Percentiles rank a stretch among this genome's conserved stretches.
Evolutionary conservation across 805 yeast genomes (phyloP).

Genomic region (Ogataea salicorniae): DNA sequence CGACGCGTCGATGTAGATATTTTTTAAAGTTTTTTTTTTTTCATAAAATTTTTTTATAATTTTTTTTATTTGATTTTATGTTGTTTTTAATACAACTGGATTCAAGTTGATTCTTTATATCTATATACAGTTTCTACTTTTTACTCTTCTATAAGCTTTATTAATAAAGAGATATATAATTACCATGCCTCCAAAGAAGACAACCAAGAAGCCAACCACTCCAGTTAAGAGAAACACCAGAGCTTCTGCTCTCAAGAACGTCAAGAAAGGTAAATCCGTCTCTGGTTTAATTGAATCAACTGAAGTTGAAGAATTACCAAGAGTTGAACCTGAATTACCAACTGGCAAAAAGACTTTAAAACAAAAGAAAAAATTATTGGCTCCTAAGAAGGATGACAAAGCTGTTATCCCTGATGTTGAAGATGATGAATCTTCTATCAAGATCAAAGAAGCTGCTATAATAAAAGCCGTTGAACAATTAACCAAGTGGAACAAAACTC

Average conservation of each 20-base stretch:
- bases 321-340: not conserved
- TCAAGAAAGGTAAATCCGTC: constrained; percentile 15
- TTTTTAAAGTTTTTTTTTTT: too few species aligned
- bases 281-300: constrained; percentile 4
- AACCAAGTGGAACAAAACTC: constrained; percentile 46
- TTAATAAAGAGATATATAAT: not conserved
- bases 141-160: not conserved
- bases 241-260: constrained; percentile 13
- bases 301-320: not conserved
- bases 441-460: constrained; percentile 24
- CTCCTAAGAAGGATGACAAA: constrained; percentile 4
- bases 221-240: constrained; percentile 3
- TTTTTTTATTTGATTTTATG: too few species aligned
- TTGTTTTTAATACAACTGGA: too few species aligned
- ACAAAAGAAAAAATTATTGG: not conserved
- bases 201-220: constrained; percentile 11
- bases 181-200: constrained; percentile 20
- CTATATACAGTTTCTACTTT: not conserved
- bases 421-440: constrained; percentile 6
- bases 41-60: too few species aligned
- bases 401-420: not conserved
- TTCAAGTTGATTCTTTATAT: too few species aligned
- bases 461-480: constrained; percentile 61
- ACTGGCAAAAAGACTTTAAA: not conserved
- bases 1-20: too few species aligned